Conservation (phyloP, 164 flowering plant species). For the Nelumbo lutea region DNA sequence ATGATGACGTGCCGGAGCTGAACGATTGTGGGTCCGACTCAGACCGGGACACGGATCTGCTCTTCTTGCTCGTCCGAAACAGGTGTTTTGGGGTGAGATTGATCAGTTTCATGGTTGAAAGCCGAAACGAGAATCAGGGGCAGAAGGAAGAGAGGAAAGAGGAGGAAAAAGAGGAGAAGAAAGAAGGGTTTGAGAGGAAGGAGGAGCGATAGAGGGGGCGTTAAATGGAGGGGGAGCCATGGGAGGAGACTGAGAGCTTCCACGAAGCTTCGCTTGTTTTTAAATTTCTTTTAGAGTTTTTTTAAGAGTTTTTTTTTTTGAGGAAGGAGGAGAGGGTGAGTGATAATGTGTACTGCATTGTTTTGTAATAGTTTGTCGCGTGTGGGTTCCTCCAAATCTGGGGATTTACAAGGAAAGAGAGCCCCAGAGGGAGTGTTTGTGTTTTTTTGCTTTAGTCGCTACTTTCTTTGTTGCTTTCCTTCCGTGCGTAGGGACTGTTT, state of each 20-base stretch:
- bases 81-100: constrained; percentile 31
- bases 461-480: no score
- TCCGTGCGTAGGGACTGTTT: no score
- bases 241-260: constrained; percentile 48
- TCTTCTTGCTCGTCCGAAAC: constrained; percentile 26
- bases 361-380: no score
- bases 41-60: constrained; percentile 37
- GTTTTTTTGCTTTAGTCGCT: no score
- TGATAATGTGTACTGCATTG: no score
- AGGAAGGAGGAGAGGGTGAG: no score
- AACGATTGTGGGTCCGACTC: constrained; percentile 44
- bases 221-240: constrained; percentile 25
- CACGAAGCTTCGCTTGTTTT: constrained; percentile 41
- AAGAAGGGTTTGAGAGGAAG: constrained; percentile 3
- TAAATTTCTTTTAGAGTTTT: no score
- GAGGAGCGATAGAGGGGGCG: constrained; percentile 15
- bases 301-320: no score
- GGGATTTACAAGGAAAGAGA: no score
- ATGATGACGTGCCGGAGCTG: constrained; percentile 36
- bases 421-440: no score
- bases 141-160: constrained; percentile 11
- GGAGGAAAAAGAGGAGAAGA: constrained; percentile 1
- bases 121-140: constrained; percentile 5
- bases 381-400: no score
- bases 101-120: constrained; percentile 25